Evolutionary conservation across 768 basidiomycete genomes (phyloP).

Genomic region (Antrodiella citrinella): DNA sequence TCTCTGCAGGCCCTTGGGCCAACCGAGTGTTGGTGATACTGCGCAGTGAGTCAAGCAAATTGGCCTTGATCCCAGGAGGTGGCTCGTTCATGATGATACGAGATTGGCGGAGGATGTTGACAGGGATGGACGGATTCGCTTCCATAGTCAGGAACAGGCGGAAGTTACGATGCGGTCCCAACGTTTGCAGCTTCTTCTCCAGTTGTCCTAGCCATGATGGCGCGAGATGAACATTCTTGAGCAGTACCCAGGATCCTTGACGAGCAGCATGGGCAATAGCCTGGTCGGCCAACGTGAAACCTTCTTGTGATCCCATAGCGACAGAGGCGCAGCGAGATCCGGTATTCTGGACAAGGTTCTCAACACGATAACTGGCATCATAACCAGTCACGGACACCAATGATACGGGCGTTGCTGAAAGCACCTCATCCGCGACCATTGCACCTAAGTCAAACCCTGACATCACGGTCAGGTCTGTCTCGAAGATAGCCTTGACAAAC

Average conservation of each 20-base stretch:
- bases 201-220: constrained; percentile 93
- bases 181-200: constrained; percentile 92
- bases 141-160: constrained; percentile 98
- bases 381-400: constrained; percentile 93
- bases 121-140: constrained; percentile 88
- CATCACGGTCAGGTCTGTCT: constrained; percentile 66
- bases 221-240: constrained; percentile 96
- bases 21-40: constrained; percentile 66
- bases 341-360: constrained; percentile 74
- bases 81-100: constrained; percentile 99
- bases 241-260: constrained; percentile 91
- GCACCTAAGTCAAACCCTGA: constrained; percentile 66
- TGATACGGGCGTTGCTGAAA: constrained; percentile 76
- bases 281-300: constrained; percentile 92
- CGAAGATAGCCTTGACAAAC: constrained; percentile 73
- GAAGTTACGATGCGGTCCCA: constrained; percentile 87
- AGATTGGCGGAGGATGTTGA: constrained; percentile 94
- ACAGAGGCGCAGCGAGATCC: constrained; percentile 78
- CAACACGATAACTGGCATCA: constrained; percentile 96
- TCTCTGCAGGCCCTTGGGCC: constrained; percentile 84
- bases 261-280: constrained; percentile 89
- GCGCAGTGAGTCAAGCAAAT: constrained; percentile 82
- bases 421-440: constrained; percentile 76
- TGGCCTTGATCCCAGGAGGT: constrained; percentile 94
- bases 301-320: constrained; percentile 98